Evolutionary conservation across 2,329 filamentous ascomycete species (phyloP), one percentile per base, ranked within the genome.

Genomic region (Aspergillus vadensis): DNA sequence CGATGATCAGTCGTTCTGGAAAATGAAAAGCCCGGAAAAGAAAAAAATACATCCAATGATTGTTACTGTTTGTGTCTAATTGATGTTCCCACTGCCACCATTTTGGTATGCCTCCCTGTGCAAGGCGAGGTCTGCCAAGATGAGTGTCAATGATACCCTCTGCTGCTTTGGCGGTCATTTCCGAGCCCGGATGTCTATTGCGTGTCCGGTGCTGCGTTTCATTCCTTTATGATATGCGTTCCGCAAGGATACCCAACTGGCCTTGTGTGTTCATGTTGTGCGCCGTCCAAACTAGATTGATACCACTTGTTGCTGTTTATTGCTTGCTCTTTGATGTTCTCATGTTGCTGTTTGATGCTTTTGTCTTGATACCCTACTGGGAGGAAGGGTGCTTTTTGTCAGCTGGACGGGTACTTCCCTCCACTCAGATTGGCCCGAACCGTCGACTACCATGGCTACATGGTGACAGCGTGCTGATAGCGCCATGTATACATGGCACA

Each of bases 281-380:
- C 66, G 61, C 65, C 63, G 64, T 65, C 63, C 59, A 60, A 65
- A 68, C 69, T 74, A 74, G 72, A 74, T 74, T 73, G 72, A 74
- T 74, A 76, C 73, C 73, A 74, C 67, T 70, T 72, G 67, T 60
- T 71, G 67, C 71, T 72, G 66, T 70, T 71, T 70, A 65, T 72
- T 70, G 64, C 63, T 69, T 70, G 63, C 65, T 64, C 53, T 50
- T 55, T 58, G 67, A 51, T 67, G 67, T 70, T 63, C 66, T 68
- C 30, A 30, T 44, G 52, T 56, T 56, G 56, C 60, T 67, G 52
- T 67, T 68, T 70, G 65, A 67, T 69, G 68, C 62, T 66, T 57
- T 62, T 65, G 62, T 69, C 66, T 72, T 76, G 73, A 76, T 76
- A 75, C 70, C 70, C 72, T 68, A 57, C 65, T 65, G 66, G 67